phyloP scores from a whole-genome alignment of 805 yeast species.

The Spathaspora sp. region DNA sequence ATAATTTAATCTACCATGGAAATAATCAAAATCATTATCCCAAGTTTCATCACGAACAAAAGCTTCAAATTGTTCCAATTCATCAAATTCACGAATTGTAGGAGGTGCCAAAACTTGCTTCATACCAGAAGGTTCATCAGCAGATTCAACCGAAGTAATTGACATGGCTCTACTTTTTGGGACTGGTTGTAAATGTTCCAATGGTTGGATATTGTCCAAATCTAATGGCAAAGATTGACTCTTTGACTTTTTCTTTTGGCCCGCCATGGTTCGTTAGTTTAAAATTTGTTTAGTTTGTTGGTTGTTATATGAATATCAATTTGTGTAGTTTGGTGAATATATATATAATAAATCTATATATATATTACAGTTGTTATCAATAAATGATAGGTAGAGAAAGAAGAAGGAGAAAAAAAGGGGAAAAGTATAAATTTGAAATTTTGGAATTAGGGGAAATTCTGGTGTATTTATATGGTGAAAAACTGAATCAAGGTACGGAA shows the following conservation, averaged over 20 bases:
- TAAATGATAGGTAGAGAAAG: slow-evolving; percentile 1
- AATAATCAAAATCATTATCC: slow-evolving; percentile 69
- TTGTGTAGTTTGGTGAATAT: background rate
- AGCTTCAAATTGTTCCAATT: slow-evolving; percentile 56
- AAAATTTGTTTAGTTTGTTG: background rate
- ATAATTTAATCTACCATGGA: slow-evolving; percentile 64
- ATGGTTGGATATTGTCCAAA: slow-evolving; percentile 34
- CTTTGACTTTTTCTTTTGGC: slow-evolving; percentile 23
- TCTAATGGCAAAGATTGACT: slow-evolving; percentile 25
- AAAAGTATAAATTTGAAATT: background rate
- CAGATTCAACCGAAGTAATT: slow-evolving; percentile 36
- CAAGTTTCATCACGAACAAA: slow-evolving; percentile 69
- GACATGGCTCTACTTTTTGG: slow-evolving; percentile 38
- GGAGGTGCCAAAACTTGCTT: slow-evolving; percentile 34
- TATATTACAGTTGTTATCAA: background rate
- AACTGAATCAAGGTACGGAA: too few species aligned
- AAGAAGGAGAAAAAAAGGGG: background rate
- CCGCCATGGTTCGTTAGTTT: slow-evolving; percentile 6
- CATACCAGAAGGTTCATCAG: slow-evolving; percentile 21
- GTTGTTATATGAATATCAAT: slow-evolving; percentile 2
- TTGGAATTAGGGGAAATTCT: background rate
- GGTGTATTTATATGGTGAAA: background rate
- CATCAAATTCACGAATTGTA: slow-evolving; percentile 53
- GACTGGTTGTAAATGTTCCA: slow-evolving; percentile 34
- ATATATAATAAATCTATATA: background rate